A percentile compares a stretch with the other conserved stretches of the same genome.
These are phyloP conservation scores for Erigeron canadensis DNA, from an alignment of 129 eudicot species.

Conservation along the genomic window DNA sequence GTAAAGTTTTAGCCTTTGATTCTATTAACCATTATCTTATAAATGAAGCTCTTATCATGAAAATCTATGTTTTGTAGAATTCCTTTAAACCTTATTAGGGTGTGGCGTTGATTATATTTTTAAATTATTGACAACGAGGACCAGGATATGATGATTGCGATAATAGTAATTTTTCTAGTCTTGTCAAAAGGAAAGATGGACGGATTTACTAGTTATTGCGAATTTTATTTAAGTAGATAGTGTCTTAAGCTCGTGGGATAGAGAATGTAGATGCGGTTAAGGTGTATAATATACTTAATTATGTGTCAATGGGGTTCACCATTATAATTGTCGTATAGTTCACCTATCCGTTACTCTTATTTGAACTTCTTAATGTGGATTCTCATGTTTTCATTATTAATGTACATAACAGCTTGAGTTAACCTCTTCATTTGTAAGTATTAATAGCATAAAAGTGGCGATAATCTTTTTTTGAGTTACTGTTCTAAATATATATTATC, in stretches of 20 bases:
- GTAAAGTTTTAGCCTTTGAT: background rate
- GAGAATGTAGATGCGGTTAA: background rate
- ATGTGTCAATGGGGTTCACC: background rate
- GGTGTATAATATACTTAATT: background rate
- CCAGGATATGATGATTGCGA: background rate
- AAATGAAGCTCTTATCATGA: background rate
- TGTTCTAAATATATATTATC: background rate
- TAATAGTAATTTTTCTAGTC: background rate
- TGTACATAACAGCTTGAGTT: too few species aligned
- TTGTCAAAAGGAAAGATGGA: background rate
- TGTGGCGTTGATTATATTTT: background rate
- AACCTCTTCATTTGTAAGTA: background rate
- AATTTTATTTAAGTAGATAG: background rate
- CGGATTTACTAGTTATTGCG: background rate
- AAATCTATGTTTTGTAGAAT: background rate
- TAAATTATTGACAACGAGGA: background rate
- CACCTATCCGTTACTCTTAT: background rate
- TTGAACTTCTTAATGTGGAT: background rate
- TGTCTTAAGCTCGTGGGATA: background rate
- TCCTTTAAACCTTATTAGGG: background rate
- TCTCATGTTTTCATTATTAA: too few species aligned
- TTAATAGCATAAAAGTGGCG: background rate
- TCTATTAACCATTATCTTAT: background rate
- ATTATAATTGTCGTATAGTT: too few species aligned
- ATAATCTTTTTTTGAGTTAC: background rate